These are phyloP conservation scores for Cercospora sojina DNA, from an alignment of 2,329 filamentous ascomycete species.

Conservation along the genomic window DNA sequence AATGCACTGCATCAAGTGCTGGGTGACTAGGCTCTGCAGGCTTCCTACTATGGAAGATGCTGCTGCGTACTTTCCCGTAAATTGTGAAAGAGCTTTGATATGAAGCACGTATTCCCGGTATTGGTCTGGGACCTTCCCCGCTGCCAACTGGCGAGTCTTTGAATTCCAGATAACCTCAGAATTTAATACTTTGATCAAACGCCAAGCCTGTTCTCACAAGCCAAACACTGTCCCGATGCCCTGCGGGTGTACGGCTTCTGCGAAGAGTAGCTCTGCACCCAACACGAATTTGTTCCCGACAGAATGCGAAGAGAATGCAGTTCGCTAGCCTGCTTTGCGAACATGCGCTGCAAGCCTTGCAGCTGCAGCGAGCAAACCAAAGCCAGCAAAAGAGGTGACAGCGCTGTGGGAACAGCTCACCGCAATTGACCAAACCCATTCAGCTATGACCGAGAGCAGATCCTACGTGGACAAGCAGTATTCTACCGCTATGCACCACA, in stretches of 20 bases:
- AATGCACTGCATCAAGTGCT: conserved; percentile 30
- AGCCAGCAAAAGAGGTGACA: neutral
- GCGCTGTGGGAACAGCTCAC: neutral
- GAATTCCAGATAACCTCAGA: neutral
- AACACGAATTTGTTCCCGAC: neutral
- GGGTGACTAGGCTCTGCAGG: conserved; percentile 31
- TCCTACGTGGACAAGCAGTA: neutral
- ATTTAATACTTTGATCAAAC: neutral
- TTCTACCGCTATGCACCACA: neutral
- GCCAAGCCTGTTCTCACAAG: neutral
- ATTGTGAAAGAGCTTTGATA: neutral
- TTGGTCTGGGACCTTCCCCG: neutral
- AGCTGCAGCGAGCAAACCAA: neutral
- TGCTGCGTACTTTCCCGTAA: neutral
- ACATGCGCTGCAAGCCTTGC: neutral
- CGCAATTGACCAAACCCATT: neutral
- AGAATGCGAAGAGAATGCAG: neutral
- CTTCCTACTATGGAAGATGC: neutral
- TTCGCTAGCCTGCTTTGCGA: neutral
- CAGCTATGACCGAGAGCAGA: neutral
- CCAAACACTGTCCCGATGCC: neutral
- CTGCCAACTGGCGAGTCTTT: neutral
- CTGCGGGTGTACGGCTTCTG: neutral
- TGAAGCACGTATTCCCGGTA: neutral
- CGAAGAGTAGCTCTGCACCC: neutral